A percentile compares a stretch with the other conserved stretches of the same genome.
Conservation (phyloP, 2,329 filamentous ascomycete genomes). For the Colletotrichum chlorophyti region DNA sequence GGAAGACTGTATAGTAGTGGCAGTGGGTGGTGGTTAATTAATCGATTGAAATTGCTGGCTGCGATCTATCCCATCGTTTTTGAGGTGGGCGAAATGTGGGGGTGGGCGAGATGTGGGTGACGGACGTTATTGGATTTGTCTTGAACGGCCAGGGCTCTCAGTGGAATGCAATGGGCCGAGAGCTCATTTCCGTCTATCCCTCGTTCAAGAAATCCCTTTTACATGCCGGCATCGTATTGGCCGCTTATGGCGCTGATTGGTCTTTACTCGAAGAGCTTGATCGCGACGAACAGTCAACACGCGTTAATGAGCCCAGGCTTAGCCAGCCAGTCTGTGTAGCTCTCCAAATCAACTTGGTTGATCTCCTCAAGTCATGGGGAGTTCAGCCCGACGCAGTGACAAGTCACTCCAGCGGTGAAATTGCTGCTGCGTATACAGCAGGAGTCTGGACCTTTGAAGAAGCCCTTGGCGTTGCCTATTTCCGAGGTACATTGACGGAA, state of each 20-base stretch:
- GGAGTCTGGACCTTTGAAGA: slow-evolving; percentile 36
- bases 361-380: slow-evolving; percentile 50
- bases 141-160: slow-evolving; percentile 48
- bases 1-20: too few relatives aligned
- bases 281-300: slow-evolving; percentile 35
- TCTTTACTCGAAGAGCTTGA: slow-evolving; percentile 43
- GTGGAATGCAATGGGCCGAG: slow-evolving; percentile 41
- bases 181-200: slow-evolving; percentile 32
- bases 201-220: slow-evolving; percentile 30
- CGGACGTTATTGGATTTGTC: slow-evolving; percentile 37
- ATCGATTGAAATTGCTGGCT: too few relatives aligned
- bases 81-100: too few relatives aligned
- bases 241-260: slow-evolving; percentile 31
- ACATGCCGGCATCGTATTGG: neutral
- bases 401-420: slow-evolving; percentile 57
- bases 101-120: too few relatives aligned
- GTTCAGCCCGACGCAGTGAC: slow-evolving; percentile 45
- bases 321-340: slow-evolving; percentile 52
- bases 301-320: slow-evolving; percentile 46
- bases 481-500: slow-evolving; percentile 34
- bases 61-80: too few relatives aligned
- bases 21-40: too few relatives aligned
- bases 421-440: slow-evolving; percentile 52
- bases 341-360: slow-evolving; percentile 53
- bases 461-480: slow-evolving; percentile 40